These are phyloP conservation scores for Boletus rex-veris DNA, from an alignment of 768 basidiomycete genomes.

Conservation along the genomic window DNA sequence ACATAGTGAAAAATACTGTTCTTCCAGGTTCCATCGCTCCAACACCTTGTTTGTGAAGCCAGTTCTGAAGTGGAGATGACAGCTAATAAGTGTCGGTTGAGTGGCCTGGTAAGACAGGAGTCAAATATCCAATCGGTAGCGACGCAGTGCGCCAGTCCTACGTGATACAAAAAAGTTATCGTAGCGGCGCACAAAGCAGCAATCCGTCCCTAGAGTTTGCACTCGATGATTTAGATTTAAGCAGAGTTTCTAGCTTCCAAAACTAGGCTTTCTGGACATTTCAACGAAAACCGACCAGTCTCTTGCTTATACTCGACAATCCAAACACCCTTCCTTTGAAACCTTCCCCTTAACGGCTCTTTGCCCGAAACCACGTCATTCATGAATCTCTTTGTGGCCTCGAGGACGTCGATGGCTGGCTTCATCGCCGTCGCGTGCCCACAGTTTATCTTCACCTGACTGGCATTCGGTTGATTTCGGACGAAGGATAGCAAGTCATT, in stretches of 20 bases:
- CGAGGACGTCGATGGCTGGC: slow-evolving; percentile 46
- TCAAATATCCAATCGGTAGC: too few species aligned
- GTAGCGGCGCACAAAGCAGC: too few species aligned
- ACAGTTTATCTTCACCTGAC: slow-evolving; percentile 42
- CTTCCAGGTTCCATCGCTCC: too few species aligned
- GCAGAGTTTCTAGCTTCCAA: slow-evolving; percentile 31
- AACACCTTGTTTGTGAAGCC: too few species aligned
- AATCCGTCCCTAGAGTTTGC: too few species aligned
- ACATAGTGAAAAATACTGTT: too few species aligned
- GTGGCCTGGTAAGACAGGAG: too few species aligned
- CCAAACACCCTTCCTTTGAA: slow-evolving; percentile 34
- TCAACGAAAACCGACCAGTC: slow-evolving; percentile 41
- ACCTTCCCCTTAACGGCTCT: slow-evolving; percentile 34
- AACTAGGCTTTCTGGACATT: slow-evolving; percentile 48
- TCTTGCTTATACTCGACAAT: slow-evolving; percentile 44
- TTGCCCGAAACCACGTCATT: slow-evolving; percentile 42
- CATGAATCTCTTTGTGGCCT: slow-evolving; percentile 43
- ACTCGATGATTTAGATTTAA: background rate
- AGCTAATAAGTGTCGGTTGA: too few species aligned
- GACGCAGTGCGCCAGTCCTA: too few species aligned
- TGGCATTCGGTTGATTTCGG: slow-evolving; percentile 18
- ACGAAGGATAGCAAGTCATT: slow-evolving; percentile 44
- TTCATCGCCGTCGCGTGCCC: slow-evolving; percentile 47
- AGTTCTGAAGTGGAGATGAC: too few species aligned
- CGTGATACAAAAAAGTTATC: too few species aligned